Evolutionary conservation across 306 rosid species (phyloP), one percentile per base, ranked within the genome.

Genomic region (Cajanus cajan): DNA sequence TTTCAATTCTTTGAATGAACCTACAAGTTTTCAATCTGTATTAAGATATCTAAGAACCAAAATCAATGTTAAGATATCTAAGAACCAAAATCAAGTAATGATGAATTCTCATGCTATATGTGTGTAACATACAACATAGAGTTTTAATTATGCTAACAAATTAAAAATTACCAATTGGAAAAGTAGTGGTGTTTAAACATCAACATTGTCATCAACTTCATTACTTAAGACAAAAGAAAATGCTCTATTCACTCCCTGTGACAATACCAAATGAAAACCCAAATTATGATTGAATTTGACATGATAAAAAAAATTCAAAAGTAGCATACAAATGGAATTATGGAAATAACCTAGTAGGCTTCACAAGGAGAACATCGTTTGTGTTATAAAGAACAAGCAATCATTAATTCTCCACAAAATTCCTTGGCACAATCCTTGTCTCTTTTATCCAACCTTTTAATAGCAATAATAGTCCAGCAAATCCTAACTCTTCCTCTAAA

Each of bases 231-330:
- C 99, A 82, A 81, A 93, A 71, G 99, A 98, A 83, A 95, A 91
- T 77, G 97, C 97, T 83, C 99, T 87, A 86, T 95, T 95, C 71
- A 95, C 91, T 76, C 99, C 98, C 99, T 95, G 87, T 58, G 24
- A 82, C 28, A 45, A 81, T 51, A 81, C 7, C 54, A 74, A 74
- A 40, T 10, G 68, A 19, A 47, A 13, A 55, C 47, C 76, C 11
- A 62, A 31, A 78, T 48, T 15, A 54, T 18, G 25, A 21, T 6
- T 19, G 36, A 65, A 57, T 39, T 44, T 68, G 62, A 15, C 36
- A 74, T 50, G 71, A 33, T 22, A 18, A 59, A 36, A 65, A 55
- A n/a, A n/a, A n/a, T n/a, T n/a, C n/a, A n/a, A n/a, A n/a, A n/a
- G n/a, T n/a, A n/a, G n/a, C n/a, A n/a, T n/a, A n/a, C n/a, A n/a